Base-by-base conservation (phyloP, 306 rosid genomes). In the Cicer bijugum region DNA sequence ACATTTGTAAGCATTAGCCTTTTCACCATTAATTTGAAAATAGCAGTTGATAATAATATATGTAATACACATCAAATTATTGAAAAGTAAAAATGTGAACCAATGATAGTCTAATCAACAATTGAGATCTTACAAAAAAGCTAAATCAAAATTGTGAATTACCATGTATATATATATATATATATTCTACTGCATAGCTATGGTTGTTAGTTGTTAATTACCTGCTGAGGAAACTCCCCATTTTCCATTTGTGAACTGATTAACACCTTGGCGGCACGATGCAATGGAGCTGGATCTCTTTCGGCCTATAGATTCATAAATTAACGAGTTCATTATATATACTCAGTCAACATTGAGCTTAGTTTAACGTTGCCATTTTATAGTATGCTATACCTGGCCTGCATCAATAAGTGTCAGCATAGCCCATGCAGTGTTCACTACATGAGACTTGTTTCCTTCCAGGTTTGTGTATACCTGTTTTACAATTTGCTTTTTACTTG, bases 151-250 rank as follows among this genome's bases (percentile, higher is more conserved):
- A 20, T 20, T 20, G 23, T 20, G 2, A 20, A 20, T 20, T 20
- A 20, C 23, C 23, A 20, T 20, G 2, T 20, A 28, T 28, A 0
- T 28, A 28, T 28, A 9, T 20, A 28, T 28, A 0, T 28, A 28
- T 28, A 9, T 16, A 53, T 53, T 7, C n/a, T 53, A 55, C 39
- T 9, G 39, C 39, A 35, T 9, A 33, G 6, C 12, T 33, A 10
- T 35, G 45, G 33, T 5, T 42, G 67, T 40, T 59, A 78, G 83
- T 66, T 50, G 67, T 72, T 78, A 28, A 42, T 9, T 52, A 88
- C 97, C 90, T 92, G 90, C 59, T 88, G 97, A 4, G 96, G 92
- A 70, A 84, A 90, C 77, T 89, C 92, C 15, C 93, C 92, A 6
- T 85, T 73, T 42, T 84, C 80, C 84, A 85, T 69, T 63, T 90